Evolutionary conservation across 331 rosid genomes (phyloP), one percentile per base, ranked within the genome.

Genomic region (Prunus yedoensis): DNA sequence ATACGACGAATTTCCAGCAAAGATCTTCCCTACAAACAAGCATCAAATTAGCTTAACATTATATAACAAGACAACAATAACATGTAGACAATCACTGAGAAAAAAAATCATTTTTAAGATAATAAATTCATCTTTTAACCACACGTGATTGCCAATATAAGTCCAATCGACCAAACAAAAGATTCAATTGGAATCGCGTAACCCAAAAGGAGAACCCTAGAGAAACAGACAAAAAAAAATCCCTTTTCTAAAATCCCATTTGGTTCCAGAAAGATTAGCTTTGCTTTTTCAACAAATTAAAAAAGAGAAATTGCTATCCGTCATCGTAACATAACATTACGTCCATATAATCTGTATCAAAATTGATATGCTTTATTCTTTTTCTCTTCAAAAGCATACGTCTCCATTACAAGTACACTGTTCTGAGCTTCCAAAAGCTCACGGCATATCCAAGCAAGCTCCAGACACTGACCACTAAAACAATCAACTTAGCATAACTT

Each of bases 11-110:
- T 86, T 94, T 79, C 80, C 82, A 28, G 80, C 77, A 78, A 80
- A 86, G 74, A 79, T 79, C 83, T 78, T 87, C 77, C 95, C 97
- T 91, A 71, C 78, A 83, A 85, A 79, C 73, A 76, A 51, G 47
- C 83, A 81, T 45, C 73, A 74, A 63, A 38, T 72, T 66, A 61
- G 79, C 81, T 77, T 66, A 75, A 71, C 51, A 57, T 15, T 38
- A 54, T 11, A 76, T 58, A 66, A 38, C 67, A 77, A 63, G 68
- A 49, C 46, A 54, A 10, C 17, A 10, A 43, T 20, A 21, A 23
- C 16, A 66, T 32, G 9, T 28, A 67, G 5, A 17, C 35, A 20
- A 57, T 23, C 47, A 38, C 50, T 15, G 6, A 43, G 28, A 32
- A 18, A 60, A 58, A 3, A 13, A 4, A 49, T 51, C 20, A 17